Evolutionary conservation across 1,139 yeast genomes (phyloP), one percentile per base, ranked within the genome.

Genomic region (Geotrichum candidum): DNA sequence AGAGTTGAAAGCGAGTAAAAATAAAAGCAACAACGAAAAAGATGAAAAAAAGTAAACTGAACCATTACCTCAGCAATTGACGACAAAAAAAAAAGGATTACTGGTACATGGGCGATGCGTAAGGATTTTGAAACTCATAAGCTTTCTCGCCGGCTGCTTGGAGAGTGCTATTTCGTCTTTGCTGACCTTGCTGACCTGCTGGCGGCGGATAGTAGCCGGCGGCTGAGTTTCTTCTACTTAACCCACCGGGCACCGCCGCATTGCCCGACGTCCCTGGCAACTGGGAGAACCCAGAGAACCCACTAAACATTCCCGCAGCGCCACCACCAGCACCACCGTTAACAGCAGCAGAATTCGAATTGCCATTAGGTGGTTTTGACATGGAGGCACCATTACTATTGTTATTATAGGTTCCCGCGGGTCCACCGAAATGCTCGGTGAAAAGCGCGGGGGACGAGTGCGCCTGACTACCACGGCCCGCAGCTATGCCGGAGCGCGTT

Each of bases 371-470:
- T 11, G 50, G n/a, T 2, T n/a, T 41, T 41, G 48, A 4, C 18
- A n/a, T 15, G 6, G 48, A 9, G 9, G 33, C 33, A 29, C 33
- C 33, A 29, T 29, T 29, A 29, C 7, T n/a, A 15, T 15, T 15
- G 10, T 41, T 41, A 5, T 25, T n/a, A 41, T 41, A 41, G n/a
- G 48, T 15, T 41, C 48, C 48, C 10, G 23, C 48, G 22, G 48
- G 48, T 2, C 48, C 48, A 41, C 48, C 48, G 51, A 56, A 56
- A 22, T 56, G 59, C 31, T 56, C 59, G 13, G 50, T 35, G 29
- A 56, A 56, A 23, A 56, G 41, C 1, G 59, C 59, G 1, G 59
- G 59, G 1, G 59, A 56, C 13, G 59, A 56, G n/a, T 41, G 10
- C 31, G 54, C 55, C 53, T 25, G 38, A 29, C 10, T n/a, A 5